phyloP scores from a whole-genome alignment of 2,329 filamentous ascomycete species.

The Stagonosporopsis vannaccii region DNA sequence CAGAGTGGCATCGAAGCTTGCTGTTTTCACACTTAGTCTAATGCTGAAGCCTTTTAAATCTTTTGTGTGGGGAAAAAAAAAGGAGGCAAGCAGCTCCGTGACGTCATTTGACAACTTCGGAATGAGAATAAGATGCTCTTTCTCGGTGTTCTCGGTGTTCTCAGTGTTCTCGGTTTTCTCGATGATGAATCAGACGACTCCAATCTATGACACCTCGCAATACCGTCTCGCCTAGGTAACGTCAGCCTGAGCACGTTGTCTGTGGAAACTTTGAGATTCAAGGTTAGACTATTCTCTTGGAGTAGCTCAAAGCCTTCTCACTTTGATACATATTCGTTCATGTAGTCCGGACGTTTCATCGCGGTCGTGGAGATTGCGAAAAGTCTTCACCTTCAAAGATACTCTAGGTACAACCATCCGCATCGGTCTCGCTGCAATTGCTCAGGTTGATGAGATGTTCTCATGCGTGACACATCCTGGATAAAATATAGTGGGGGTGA shows the following conservation, averaged over 20 bases:
- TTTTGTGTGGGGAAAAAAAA: constrained; percentile 27
- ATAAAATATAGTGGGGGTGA: too few species aligned
- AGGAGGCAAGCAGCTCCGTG: constrained; percentile 18
- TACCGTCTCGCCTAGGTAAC: constrained; percentile 6
- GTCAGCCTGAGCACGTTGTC: background rate
- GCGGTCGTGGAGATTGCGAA: background rate
- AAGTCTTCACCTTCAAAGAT: background rate
- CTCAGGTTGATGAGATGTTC: background rate
- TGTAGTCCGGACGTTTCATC: background rate
- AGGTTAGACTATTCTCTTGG: too few species aligned
- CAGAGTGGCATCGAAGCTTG: constrained; percentile 25
- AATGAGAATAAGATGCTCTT: constrained; percentile 1
- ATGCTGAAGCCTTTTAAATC: constrained; percentile 10
- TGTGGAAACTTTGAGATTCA: too few species aligned
- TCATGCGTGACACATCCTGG: too few species aligned
- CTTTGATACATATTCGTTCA: background rate
- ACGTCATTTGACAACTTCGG: background rate
- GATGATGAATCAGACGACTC: constrained; percentile 2
- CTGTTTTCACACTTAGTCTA: constrained; percentile 17
- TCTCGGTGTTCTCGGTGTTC: constrained; percentile 6
- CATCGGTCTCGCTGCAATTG: background rate
- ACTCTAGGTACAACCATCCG: background rate
- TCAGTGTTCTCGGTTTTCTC: constrained; percentile 4
- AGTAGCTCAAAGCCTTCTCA: background rate
- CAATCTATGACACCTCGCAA: constrained; percentile 17